Percentiles rank a stretch among this genome's conserved stretches.
Conservation (phyloP, 129 eudicot genomes). For the Saussurea involucrata region DNA sequence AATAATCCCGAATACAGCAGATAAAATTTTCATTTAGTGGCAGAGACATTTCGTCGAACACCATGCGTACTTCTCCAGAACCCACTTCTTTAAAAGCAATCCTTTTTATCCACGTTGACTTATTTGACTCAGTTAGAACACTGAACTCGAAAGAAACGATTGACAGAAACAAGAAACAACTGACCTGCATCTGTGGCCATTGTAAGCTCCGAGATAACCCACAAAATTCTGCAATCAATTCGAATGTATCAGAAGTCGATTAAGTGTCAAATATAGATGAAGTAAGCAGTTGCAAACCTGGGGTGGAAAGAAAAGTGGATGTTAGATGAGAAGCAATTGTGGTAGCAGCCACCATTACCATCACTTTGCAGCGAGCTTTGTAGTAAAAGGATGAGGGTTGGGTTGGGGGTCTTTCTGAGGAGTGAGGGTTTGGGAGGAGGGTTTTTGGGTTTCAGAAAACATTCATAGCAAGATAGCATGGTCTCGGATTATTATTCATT, state of each 20-base stretch:
- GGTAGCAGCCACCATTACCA: constrained; percentile 29
- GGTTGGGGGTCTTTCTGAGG: background rate
- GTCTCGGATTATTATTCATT: no score
- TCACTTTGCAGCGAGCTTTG: constrained; percentile 13
- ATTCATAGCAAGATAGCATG: background rate
- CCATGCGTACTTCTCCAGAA: background rate
- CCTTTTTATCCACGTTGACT: background rate
- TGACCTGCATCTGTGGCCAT: constrained; percentile 39
- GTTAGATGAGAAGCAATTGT: constrained; percentile 25
- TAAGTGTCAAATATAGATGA: background rate
- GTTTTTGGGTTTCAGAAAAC: constrained; percentile 16
- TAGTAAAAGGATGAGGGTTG: constrained; percentile 20
- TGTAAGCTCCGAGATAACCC: constrained; percentile 42
- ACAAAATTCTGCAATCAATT: constrained; percentile 27
- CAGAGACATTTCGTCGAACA: constrained; percentile 47
- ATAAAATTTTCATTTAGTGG: background rate
- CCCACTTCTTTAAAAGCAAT: background rate
- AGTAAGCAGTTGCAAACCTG: constrained; percentile 13
- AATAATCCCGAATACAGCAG: background rate
- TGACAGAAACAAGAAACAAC: constrained; percentile 1
- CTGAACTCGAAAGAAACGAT: background rate
- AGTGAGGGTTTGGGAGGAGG: background rate
- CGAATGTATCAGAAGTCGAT: background rate
- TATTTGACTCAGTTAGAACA: background rate
- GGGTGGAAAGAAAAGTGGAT: constrained; percentile 28